Evolutionary conservation across 2,329 filamentous ascomycete genomes (phyloP), one percentile per base, ranked within the genome.

Genomic region (Ilyonectria robusta): DNA sequence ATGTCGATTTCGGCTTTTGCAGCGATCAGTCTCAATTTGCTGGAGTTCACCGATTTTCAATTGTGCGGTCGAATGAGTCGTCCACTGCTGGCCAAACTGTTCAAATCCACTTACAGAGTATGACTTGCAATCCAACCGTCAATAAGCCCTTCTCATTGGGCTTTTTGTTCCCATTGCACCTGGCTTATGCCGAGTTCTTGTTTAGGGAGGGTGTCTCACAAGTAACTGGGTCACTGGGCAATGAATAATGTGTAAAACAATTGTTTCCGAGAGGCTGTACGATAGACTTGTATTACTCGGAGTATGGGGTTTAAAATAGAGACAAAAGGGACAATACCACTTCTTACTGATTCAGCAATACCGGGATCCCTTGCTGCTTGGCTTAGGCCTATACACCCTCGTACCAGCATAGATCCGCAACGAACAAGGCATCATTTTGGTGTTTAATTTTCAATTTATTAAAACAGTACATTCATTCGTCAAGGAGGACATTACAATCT

Each of bases 1-100:
- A 72, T 33, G 50, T 79, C 9, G 78, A 80, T 64, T 72, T 79
- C 50, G 69, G 70, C 0, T 80, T 77, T 19, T 77, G 78, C 1
- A 75, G 69, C 15, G 72, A 78, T 21, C 44, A 67, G 53, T 53
- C 56, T 0, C 23, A 15, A 0, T 80, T 80, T n/a, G 70, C 72
- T 0, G 78, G 78, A 0, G 74, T 73, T 2, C 78, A 80, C 54
- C 70, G 77, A 2, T 77, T 80, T 26, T 72, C 70, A 8, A 61
- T 80, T 5, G 61, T 74, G 2, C 68, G 77, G 6, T 47, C 62
- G 3, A 31, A 35, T 8, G n/a, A 44, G 1, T 46, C 59, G 2
- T 11, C 31, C 6, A 23, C 31, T 0, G 48, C 3, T 1, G 29
- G 31, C 4, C 23, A 35, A 6, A 63, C 21, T 3, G 58, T 77